A percentile compares a stretch with the other conserved stretches of the same genome.
Conservation (phyloP, 306 rosid genomes). For the Cucurbita pepo region DNA sequence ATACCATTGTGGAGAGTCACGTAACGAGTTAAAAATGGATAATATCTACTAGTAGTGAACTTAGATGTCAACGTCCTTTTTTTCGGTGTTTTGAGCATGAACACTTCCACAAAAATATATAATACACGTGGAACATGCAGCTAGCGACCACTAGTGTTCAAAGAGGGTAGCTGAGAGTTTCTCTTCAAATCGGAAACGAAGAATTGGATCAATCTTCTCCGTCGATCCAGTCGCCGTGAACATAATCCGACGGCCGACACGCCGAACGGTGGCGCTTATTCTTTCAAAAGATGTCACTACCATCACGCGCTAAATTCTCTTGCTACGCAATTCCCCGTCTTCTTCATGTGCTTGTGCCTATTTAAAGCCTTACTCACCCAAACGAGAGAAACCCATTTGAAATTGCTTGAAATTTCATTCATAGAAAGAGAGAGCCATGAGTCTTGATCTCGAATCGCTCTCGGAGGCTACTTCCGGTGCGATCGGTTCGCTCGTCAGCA, state of each 20-base stretch:
- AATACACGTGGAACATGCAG: background rate
- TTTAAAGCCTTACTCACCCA: background rate
- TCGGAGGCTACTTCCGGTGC: conserved; percentile 99
- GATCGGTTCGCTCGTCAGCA: conserved; percentile 81
- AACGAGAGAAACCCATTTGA: background rate
- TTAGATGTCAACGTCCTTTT: too few relatives aligned
- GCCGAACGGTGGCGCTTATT: background rate
- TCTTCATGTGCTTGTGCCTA: background rate
- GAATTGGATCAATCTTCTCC: background rate
- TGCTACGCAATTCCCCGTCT: background rate
- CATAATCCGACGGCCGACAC: background rate
- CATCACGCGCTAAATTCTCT: background rate
- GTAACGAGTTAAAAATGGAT: too few relatives aligned
- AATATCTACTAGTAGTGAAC: too few relatives aligned
- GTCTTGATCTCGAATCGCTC: conserved; percentile 75
- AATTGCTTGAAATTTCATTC: background rate
- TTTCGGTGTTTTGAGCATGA: too few relatives aligned
- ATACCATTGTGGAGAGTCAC: too few relatives aligned
- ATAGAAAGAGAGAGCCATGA: conserved; percentile 16
- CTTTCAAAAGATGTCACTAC: background rate
- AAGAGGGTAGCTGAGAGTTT: background rate
- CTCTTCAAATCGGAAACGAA: background rate
- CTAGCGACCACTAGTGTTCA: background rate
- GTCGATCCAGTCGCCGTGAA: background rate
- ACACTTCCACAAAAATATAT: background rate